Base-by-base conservation (phyloP, 352 stramenopile species). In the Hyphochytrium catenoides region DNA sequence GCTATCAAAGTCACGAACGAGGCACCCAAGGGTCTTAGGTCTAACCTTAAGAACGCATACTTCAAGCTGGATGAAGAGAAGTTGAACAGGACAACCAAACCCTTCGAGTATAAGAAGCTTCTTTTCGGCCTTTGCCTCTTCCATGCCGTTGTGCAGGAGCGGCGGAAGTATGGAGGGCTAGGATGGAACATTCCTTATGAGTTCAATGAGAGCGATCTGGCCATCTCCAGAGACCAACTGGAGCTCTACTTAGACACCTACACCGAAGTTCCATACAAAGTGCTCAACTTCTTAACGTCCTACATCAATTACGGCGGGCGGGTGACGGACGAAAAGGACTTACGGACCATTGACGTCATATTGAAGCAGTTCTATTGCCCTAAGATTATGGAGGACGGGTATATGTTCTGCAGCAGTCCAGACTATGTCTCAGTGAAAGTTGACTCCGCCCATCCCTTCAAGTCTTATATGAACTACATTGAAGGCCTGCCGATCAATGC, bases 241-340 rank as follows among this genome's bases (percentile, higher is more conserved):
- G 50, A 48, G 6, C 49, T 53, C 8, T 43, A 79, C 18, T 35
- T 82, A 4, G 27, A 44, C 27, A 47, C 2, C 7, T 18, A 43
- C 17, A 36, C 34, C 3, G 11, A 37, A 5, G 37, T 82, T n/a
- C 68, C 68, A 3, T 82, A 64, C 61, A 62, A 79, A 36, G 68
- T 66, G 1, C 34, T 82, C 8, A 51, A 74, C 31, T 79, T 74
- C 30, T 43, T 79, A n/a, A 65, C 62, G 0, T 65, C 61, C 0
- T 61, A 82, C 34, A 74, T 78, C 17, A 76, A 76, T 39, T 82
- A 82, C 17, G 68, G 68, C 22, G 68, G 66, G 0, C 56, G 68
- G 14, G 64, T 82, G 14, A 82, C 68, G 2, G 68, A 82, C 37
- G 66, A 79, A 31, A 77, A 73, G 23, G 66, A 81, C 41, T 64